Base-by-base conservation (phyloP, 2,329 filamentous ascomycete species). In the Colletotrichum ledebouriae region DNA sequence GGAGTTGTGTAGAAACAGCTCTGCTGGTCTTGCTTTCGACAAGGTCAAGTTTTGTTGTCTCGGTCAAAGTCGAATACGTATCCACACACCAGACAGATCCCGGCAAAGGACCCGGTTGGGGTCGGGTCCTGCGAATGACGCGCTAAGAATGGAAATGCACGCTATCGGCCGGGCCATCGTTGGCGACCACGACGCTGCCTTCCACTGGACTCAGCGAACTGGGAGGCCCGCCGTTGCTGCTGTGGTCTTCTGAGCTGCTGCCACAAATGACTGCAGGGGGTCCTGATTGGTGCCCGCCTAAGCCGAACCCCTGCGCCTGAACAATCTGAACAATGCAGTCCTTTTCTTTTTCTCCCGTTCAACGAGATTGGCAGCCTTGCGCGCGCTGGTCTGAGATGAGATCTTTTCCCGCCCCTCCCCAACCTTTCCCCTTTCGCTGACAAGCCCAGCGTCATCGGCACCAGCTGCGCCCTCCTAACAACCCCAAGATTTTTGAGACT, bases 41-140 rank as follows among this genome's bases (percentile, higher is more conserved):
- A 47, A 65, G 66, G 62, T 66, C 61, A 50, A 69, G 66, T 69
- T 69, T 69, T 69, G 66, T 69, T 65, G 66, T 69, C 66, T 69
- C 49, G 62, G 66, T 69, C 41, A 55, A 60, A 60, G 65, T 56
- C 62, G 42, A 52, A 55, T 69, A 69, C 66, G 66, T 69, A 69
- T 69, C 66, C 66, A 69, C 66, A 69, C 62, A 53, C 41, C 60
- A 59, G 47, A 60, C 58, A 33, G 65, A 66, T 50, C 66, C 66
- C 25, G 49, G 61, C 56, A 60, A 56, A 17, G 37, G 50, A 39
- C 37, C 65, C 53, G 61, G 66, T 44, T 66, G 55, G 60, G 66
- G 61, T 59, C 53, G 22, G 22, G 49, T 47, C 37, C 41, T 61
- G 56, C 42, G 46, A 34, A 65, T 64, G 65, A 68, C 55, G 65